Base-by-base conservation (phyloP, 768 basidiomycete genomes). In the Exidia glandulosa region DNA sequence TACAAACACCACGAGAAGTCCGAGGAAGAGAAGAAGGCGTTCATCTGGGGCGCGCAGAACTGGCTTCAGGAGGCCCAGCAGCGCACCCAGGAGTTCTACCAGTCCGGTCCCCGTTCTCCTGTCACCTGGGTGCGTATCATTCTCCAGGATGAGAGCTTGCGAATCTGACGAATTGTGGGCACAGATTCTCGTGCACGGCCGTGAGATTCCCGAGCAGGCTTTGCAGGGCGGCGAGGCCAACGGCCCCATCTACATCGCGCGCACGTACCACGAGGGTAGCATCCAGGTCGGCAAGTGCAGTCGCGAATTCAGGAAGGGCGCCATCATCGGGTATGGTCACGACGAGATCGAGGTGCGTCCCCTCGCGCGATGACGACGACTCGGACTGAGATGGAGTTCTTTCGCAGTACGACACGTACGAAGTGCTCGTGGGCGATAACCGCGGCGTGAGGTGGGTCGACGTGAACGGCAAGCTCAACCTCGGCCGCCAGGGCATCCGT, bases 341-440 rank as follows among this genome's bases (percentile, higher is more conserved):
- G 73, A 83, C 3, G 85, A 84, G 66, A 73, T 82, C 48, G 78
- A 84, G 2, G 87, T 86, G 69, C 50, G 73, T 66, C 16, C 36
- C 5, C 13, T 3, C n/a, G 16, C 23, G 19, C 41, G 9, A 10
- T 3, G 9, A 12, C 23, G 3, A 3, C 9, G 16, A 1, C 19
- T 19, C 6, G 41, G 16, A 6, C 41, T 45, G 5, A 45, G n/a
- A n/a, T n/a, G n/a, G n/a, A n/a, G n/a, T n/a, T 45, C 19, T 6
- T 1, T 3, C 31, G n/a, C 64, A 88, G 87, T 37, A 84, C 33
- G 79, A 76, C 31, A 76, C 74, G 33, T 89, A 81, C 64, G 87
- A 90, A 66, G 77, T 89, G 52, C 82, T 90, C n/a, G 73, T 88
- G 19, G 87, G 85, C 1, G 75, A 88, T 66, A 71, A 75, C 63